Evolutionary conservation across 495 filamentous ascomycete genomes (phyloP), one percentile per base, ranked within the genome.

Genomic region (Lasiosphaeria ovina): DNA sequence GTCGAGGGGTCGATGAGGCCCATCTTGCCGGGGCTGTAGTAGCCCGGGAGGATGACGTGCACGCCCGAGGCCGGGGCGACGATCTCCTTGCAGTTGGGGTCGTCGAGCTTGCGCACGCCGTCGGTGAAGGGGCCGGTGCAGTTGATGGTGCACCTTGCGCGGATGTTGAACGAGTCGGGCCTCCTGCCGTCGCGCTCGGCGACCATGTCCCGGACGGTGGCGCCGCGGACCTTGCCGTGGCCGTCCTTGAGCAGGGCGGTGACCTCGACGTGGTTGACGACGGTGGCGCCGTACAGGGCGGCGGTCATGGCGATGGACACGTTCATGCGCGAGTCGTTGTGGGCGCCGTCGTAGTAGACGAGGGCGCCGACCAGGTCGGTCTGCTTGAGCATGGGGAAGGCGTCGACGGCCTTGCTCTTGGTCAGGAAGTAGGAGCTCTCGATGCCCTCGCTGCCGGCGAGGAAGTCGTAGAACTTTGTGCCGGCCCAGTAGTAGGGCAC

Each of bases 251-350:
- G 81, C 48, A 98, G 78, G 32, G 83, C 82, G 2, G 86, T 96
- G 55, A 98, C 92, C 75, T 98, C 91, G 68, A 93, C 75, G 74
- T 98, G 91, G 72, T 97, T 98, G 52, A 95, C 88, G 17, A 98
- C 87, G 3, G 93, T 98, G 49, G 87, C 85, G 49, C 94, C 94
- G 68, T 97, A 97, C 36, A 97, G 79, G 1, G 94, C 94, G 11
- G 93, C 93, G 17, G 94, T 98, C 88, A 96, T 93, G 9, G 90
- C 93, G 51, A 98, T 78, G 7, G 93, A 95, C 45, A 97, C 91
- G 66, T 98, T 98, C 94, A 98, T 98, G 54, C 94, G 85, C 32
- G 94, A 97, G 74, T 98, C 94, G 69, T 98, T 98, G 78, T 98
- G 94, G 3, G 92, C 92, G 64, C 94, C 94, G 77, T 98, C 93